Evolutionary conservation across 139 green algal genomes (phyloP), one percentile per base, ranked within the genome.

Genomic region (Tetradesmus obliquus): DNA sequence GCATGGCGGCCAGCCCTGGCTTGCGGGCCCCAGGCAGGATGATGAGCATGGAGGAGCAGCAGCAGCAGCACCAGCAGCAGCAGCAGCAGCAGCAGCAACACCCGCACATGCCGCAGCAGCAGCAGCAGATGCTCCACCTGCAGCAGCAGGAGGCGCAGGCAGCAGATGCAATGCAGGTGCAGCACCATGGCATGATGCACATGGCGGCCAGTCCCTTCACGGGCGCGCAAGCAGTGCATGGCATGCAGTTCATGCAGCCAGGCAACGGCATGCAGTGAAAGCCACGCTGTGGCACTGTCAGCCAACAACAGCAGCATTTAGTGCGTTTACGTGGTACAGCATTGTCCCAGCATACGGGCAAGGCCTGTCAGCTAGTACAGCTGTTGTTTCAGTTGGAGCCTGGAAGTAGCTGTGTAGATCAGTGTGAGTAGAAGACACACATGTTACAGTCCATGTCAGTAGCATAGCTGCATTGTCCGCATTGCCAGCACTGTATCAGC

Each of bases 161-260:
- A 32, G 86, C 69, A 17, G 55, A 84, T 55, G 53, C 69, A 2
- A 90, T 90, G 86, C 86, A 90, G 71, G 79, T 90, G 71, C 86
- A 90, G 71, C 86, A 90, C 20, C 22, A 69, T 32, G 86, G 20
- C 10, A 71, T 90, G 51, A 90, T 90, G 86, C 86, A 89, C 2
- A 84, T 90, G 86, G 51, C 71, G 6, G n/a, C 69, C 22, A 22
- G 69, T 20, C 15, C 62, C 17, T 66, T 89, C 71, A 82, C 85
- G 54, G 62, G 66, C 3, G 53, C 20, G 19, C 17, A 15, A 8
- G 32, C 66, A 82, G 85, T 24, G 17, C 85, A 60, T 20, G 58
- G 72, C 85, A 89, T 45, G 15, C 55, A 76, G 32, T 89, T 89
- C 85, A 89, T 89, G 85, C 85, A 22, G 45, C 62, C 85, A 17